phyloP scores from a whole-genome alignment of 441 rosid species.

The Pelargonium exstipulatum region DNA sequence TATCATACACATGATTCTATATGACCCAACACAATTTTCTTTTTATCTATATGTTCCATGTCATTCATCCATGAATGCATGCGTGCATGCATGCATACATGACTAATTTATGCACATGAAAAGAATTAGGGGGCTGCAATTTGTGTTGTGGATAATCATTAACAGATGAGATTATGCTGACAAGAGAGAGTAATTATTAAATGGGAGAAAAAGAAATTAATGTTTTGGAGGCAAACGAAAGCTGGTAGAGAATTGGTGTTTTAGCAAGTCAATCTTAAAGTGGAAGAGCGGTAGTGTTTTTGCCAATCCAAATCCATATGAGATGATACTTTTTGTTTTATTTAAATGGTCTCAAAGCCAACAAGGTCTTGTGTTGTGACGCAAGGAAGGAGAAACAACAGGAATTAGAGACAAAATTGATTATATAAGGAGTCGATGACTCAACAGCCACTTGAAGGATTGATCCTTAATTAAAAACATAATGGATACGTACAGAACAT shows the following conservation, averaged over 20 bases:
- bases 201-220: constrained; percentile 33
- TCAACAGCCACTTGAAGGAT: constrained; percentile 43
- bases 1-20: background rate
- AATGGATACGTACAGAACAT: background rate
- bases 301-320: constrained; percentile 12
- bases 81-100: constrained; percentile 19
- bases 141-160: constrained; percentile 48
- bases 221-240: too few relatives aligned
- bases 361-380: too few relatives aligned
- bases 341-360: too few relatives aligned
- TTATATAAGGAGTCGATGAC: constrained; percentile 39
- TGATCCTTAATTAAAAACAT: background rate
- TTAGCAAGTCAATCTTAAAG: too few relatives aligned
- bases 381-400: too few relatives aligned
- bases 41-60: background rate
- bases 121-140: constrained; percentile 12
- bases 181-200: constrained; percentile 39
- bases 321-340: too few relatives aligned
- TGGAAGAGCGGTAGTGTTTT: background rate
- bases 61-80: constrained; percentile 17
- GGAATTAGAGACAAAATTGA: too few relatives aligned
- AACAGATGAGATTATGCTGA: constrained; percentile 39
- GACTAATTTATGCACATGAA: background rate
- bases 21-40: background rate
- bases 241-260: too few relatives aligned